Evolutionary conservation across 345 rosid species (phyloP), one percentile per base, ranked within the genome.

Genomic region (Gossypium sturtianum): DNA sequence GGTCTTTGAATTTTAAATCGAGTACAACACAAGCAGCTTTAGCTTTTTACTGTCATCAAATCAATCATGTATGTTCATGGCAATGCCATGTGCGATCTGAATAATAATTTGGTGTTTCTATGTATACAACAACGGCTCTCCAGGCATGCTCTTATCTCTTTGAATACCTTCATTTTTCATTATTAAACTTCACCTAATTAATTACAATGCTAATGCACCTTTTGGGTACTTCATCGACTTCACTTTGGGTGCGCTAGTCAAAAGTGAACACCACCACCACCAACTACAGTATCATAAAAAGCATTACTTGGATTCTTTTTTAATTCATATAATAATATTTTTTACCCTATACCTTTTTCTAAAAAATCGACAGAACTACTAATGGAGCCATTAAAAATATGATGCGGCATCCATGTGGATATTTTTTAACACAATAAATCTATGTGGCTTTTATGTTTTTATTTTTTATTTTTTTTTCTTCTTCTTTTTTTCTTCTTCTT

Each of bases 221-320:
- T 79, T 79, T 47, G 12, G 72, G 49, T 27, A 38, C 25, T 41
- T 69, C 52, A 74, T 68, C 22, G 45, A 27, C 27, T 12, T 53
- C 20, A 27, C 16, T 29, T 49, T 58, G 19, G 19, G 34, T 20
- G 43, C 79, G 13, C 0, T 71, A 65, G 79, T 75, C 82, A 79
- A 75, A 79, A 67, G 82, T 57, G 47, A 74, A 74, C 34, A 69
- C 56, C 41, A 27, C 56, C 41, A 27, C 9, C 17, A 67, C 41
- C 41, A n/a, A 53, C 1, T 10, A 79, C 60, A 54, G 48, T 12
- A 1, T 5, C 41, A 34, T 34, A 34, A 51, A 56, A 71, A 48
- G 67, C 47, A 70, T 56, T 34, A 2, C 49, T 79, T 56, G 38
- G 48, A 57, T 56, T 29, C 47, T 41, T 66, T 60, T 66, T 52